Evolutionary conservation across 169 alveolate genomes (phyloP).

Genomic region (Amoebophrya sp.): DNA sequence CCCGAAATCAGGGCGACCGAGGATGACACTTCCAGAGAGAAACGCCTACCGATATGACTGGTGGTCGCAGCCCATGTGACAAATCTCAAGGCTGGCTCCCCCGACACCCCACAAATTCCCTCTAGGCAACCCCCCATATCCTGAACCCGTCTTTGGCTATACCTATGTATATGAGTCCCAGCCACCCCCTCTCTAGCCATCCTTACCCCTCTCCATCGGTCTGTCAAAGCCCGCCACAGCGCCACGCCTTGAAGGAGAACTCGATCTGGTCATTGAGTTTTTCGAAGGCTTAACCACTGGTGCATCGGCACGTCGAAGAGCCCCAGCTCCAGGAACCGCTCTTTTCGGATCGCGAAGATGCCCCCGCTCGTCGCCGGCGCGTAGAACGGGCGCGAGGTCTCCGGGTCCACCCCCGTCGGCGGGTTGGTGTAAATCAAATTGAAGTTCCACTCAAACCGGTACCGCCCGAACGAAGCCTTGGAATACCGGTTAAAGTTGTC

Average conservation of each 20-base stretch:
- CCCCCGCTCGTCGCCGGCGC: background rate
- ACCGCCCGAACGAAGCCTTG: background rate
- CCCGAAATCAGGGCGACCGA: no score
- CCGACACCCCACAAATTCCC: no score
- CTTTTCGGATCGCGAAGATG: background rate
- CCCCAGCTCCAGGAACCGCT: background rate
- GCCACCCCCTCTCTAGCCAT: no score
- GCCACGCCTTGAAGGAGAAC: background rate
- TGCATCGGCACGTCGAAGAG: background rate
- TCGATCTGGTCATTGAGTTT: slow-evolving; percentile 1
- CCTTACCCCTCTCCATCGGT: no score
- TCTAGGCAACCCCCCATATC: no score
- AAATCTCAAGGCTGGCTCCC: no score
- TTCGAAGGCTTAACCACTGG: no score
- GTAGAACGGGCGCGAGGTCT: background rate
- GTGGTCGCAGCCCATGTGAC: no score
- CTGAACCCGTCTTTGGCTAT: no score
- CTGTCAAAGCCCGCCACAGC: background rate
- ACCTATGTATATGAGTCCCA: no score
- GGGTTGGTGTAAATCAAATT: slow-evolving; percentile 1
- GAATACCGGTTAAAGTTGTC: background rate
- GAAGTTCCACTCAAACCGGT: slow-evolving; percentile 12
- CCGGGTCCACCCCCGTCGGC: slow-evolving; percentile 3
- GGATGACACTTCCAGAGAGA: no score
- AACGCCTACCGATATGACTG: no score